These are phyloP conservation scores for Boletus pseudo-olivaceus DNA, from an alignment of 768 basidiomycete genomes.

Conservation along the genomic window DNA sequence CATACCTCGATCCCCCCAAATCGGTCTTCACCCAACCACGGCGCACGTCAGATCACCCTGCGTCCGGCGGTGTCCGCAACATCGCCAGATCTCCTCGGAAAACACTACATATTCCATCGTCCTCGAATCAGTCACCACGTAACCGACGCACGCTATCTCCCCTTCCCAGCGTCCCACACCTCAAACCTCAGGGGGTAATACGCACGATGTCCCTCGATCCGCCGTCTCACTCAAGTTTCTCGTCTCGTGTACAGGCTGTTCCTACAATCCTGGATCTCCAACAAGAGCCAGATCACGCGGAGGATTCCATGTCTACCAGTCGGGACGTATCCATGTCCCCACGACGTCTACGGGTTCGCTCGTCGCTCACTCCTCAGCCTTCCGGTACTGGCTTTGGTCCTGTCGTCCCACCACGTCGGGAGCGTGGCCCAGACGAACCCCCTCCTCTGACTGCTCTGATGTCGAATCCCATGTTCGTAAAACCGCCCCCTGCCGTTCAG, in stretches of 20 bases:
- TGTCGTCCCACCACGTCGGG: conserved; percentile 34
- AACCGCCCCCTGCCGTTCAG: conserved; percentile 43
- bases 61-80: conserved; percentile 22
- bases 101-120: conserved; percentile 30
- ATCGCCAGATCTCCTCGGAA: conserved; percentile 29
- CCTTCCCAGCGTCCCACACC: conserved; percentile 26
- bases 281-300: conserved; percentile 18
- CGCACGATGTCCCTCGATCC: conserved; percentile 79
- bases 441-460: conserved; percentile 60
- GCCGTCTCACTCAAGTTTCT: conserved; percentile 31
- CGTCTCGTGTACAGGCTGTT: conserved; percentile 24
- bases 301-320: conserved; percentile 22
- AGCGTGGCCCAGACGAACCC: conserved; percentile 62
- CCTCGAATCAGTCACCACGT: conserved; percentile 30
- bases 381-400: conserved; percentile 42
- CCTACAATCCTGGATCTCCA: conserved; percentile 35
- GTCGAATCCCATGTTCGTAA: conserved; percentile 68
- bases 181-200: conserved; percentile 35
- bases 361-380: conserved; percentile 70
- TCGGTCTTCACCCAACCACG: conserved; percentile 37
- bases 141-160: conserved; percentile 46
- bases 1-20: conserved; percentile 55
- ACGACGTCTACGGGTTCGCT: conserved; percentile 51
- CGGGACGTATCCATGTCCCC: conserved; percentile 47
- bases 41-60: conserved; percentile 15